These are phyloP conservation scores for Thyridium curvatum DNA, from an alignment of 2,329 filamentous ascomycete genomes.

Conservation along the genomic window DNA sequence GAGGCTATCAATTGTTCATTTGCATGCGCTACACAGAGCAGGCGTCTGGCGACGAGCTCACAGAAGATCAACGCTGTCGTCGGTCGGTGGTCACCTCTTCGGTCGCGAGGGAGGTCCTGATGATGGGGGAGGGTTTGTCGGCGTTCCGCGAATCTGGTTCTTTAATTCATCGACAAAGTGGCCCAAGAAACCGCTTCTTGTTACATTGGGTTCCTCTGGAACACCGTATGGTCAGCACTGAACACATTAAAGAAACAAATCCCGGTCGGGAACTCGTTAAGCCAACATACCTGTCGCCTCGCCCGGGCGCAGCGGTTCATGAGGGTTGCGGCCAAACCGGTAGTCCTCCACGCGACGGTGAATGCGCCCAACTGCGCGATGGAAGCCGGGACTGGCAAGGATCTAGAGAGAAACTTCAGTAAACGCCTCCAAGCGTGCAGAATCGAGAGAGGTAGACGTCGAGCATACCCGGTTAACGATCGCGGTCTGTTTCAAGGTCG, in stretches of 20 bases:
- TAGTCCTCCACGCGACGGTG: conserved; percentile 43
- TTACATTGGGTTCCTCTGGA: conserved; percentile 24
- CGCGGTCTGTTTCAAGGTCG: conserved; percentile 3
- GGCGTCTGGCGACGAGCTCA: too few species aligned
- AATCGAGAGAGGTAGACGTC: too few species aligned
- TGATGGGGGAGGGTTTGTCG: conserved; percentile 27
- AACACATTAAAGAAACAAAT: too few species aligned
- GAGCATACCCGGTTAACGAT: conserved; percentile 9
- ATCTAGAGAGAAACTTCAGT: conserved; percentile 26
- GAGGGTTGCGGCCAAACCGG: conserved; percentile 41
- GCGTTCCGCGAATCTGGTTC: conserved; percentile 41
- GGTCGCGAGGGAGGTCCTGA: conserved; percentile 9
- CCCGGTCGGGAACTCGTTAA: not conserved
- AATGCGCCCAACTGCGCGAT: conserved; percentile 45
- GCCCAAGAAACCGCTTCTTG: conserved; percentile 28
- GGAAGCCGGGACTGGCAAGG: conserved; percentile 43
- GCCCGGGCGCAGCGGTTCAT: conserved; percentile 43
- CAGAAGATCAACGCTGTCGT: not conserved
- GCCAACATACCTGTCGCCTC: conserved; percentile 43
- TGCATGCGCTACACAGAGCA: too few species aligned
- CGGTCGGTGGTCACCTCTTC: conserved; percentile 18
- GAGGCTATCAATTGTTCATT: too few species aligned
- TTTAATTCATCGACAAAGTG: conserved; percentile 45
- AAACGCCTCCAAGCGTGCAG: too few species aligned
- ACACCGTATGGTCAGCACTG: not conserved